Conservation (phyloP, 108 stramenopile species). For the Cyclotella choctawhatcheeana region DNA sequence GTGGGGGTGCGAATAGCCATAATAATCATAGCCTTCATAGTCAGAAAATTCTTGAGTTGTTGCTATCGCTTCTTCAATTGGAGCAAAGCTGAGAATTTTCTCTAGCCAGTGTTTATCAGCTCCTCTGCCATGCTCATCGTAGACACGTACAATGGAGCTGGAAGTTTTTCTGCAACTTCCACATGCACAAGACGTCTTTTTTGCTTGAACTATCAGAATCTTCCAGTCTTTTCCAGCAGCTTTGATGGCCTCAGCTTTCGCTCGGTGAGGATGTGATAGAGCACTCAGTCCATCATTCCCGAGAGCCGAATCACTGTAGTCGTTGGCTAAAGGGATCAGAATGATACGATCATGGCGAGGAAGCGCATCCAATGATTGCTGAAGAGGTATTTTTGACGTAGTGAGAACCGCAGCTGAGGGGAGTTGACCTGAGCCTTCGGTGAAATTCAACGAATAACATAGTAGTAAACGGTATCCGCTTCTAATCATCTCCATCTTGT, state of each 20-base stretch:
- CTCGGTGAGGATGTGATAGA: not conserved
- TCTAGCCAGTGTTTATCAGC: not conserved
- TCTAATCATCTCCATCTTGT: slow-evolving; percentile 16
- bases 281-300: not conserved
- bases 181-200: not conserved
- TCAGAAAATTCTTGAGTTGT: not conserved
- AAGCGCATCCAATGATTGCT: slow-evolving; percentile 3
- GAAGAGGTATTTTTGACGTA: not conserved
- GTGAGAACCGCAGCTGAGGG: not conserved
- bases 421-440: not conserved
- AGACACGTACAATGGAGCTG: not conserved
- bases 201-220: not conserved
- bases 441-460: slow-evolving; percentile 22
- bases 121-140: not conserved
- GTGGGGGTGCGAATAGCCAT: not conserved
- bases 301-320: not conserved
- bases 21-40: not conserved
- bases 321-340: not conserved
- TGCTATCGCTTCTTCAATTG: not conserved
- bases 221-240: not conserved
- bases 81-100: not conserved
- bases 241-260: not conserved
- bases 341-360: slow-evolving; percentile 11
- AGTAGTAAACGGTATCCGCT: slow-evolving; percentile 33
- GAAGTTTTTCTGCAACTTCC: not conserved